Percentiles rank a stretch among this genome's conserved stretches.
phyloP scores from a whole-genome alignment of 441 rosid genomes.

The Arabidopsis lyrata region DNA sequence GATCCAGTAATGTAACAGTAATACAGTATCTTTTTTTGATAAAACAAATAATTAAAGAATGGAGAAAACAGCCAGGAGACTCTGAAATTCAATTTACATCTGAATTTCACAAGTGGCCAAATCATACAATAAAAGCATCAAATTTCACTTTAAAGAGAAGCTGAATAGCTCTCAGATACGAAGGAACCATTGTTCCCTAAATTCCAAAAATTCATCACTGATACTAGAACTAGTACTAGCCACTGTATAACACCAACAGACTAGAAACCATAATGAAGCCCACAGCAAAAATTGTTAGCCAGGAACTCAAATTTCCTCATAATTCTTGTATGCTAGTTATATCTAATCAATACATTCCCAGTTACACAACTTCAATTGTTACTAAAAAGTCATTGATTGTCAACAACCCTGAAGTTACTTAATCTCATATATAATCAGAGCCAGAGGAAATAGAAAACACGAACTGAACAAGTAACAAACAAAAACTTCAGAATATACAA shows the following conservation, averaged over 20 bases:
- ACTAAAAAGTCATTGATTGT: not conserved
- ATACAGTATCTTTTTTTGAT: no score
- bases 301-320: conserved; percentile 17
- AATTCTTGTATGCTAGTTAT: not conserved
- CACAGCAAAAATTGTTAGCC: no score
- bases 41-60: no score
- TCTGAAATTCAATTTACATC: not conserved
- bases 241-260: no score
- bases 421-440: no score
- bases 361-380: not conserved
- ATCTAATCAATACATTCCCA: not conserved
- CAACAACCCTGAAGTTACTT: not conserved
- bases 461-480: no score
- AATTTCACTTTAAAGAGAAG: conserved; percentile 19
- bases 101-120: not conserved
- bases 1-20: conserved; percentile 29
- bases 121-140: not conserved
- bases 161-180: no score
- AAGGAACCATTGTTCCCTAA: no score
- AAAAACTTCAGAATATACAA: not conserved
- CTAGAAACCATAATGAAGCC: no score
- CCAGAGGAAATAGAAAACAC: no score
- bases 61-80: conserved; percentile 6
- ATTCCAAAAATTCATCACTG: not conserved
- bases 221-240: conserved; percentile 12